A percentile compares a stretch with the other conserved stretches of the same genome.
Conservation (phyloP, 2,329 filamentous ascomycete species). For the Venturia oleaginea region DNA sequence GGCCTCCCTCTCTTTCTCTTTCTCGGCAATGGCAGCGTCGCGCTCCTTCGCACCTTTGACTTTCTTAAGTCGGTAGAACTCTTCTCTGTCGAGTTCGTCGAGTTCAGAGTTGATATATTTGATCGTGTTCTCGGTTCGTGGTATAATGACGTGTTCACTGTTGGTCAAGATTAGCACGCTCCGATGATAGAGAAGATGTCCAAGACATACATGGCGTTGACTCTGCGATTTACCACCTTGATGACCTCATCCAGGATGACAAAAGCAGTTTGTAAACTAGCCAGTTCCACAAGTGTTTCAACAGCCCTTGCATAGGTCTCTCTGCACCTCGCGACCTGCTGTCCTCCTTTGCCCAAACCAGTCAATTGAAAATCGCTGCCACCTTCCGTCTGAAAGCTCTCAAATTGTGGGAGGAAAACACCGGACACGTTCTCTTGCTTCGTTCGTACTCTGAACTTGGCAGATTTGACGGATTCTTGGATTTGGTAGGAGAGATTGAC, state of each 20-base stretch:
- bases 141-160: conserved; percentile 90
- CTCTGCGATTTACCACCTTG: conserved; percentile 96
- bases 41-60: conserved; percentile 62
- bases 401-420: conserved; percentile 87
- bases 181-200: not conserved
- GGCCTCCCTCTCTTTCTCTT: conserved; percentile 30
- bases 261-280: conserved; percentile 94
- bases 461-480: conserved; percentile 87
- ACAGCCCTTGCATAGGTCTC: conserved; percentile 95
- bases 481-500: conserved; percentile 89
- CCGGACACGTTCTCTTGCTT: conserved; percentile 98
- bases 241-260: conserved; percentile 98
- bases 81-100: conserved; percentile 93
- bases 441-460: conserved; percentile 84
- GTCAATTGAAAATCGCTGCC: conserved; percentile 96
- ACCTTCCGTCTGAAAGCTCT: conserved; percentile 79
- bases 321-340: conserved; percentile 88
- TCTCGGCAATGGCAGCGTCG: conserved; percentile 34
- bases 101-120: conserved; percentile 99
- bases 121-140: conserved; percentile 98
- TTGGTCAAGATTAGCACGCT: conserved; percentile 17
- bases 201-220: conserved; percentile 75
- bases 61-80: conserved; percentile 97
- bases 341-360: conserved; percentile 89
- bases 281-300: conserved; percentile 89